phyloP scores from a whole-genome alignment of 495 filamentous ascomycete genomes.

The Hypoxylon fuscum region DNA sequence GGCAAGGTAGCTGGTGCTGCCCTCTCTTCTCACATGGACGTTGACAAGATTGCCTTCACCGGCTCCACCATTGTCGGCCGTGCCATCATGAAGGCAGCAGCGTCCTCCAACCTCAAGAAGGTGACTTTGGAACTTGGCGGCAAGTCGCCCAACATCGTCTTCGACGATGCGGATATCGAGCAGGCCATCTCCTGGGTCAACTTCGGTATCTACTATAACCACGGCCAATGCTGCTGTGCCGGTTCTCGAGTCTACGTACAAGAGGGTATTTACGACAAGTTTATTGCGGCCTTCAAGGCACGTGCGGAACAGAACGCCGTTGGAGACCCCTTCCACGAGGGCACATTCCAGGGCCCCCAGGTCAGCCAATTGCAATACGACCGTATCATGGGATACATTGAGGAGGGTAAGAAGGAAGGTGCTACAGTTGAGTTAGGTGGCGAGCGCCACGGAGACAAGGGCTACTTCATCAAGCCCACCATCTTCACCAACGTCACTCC shows the following conservation, averaged over 20 bases:
- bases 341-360: constrained; percentile 98
- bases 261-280: constrained; percentile 95
- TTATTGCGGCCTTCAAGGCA: constrained; percentile 86
- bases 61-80: constrained; percentile 92
- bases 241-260: constrained; percentile 96
- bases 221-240: constrained; percentile 98
- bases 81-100: constrained; percentile 94
- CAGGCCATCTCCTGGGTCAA: constrained; percentile 98
- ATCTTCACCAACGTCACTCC: constrained; percentile 90
- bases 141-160: constrained; percentile 98
- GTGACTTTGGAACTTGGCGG: constrained; percentile 98
- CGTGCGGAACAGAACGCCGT: constrained; percentile 84
- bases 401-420: constrained; percentile 85
- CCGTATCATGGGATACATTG: constrained; percentile 97
- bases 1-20: constrained; percentile 91
- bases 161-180: constrained; percentile 94
- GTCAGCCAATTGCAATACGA: constrained; percentile 95
- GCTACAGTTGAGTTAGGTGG: constrained; percentile 88
- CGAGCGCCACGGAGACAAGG: constrained; percentile 85
- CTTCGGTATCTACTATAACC: constrained; percentile 99
- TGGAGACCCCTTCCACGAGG: constrained; percentile 85
- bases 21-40: constrained; percentile 92
- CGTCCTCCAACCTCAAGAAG: constrained; percentile 96
- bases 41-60: constrained; percentile 99
- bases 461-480: constrained; percentile 98